Conservation (phyloP, 352 stramenopile species). For the Phytophthora kernoviae region DNA sequence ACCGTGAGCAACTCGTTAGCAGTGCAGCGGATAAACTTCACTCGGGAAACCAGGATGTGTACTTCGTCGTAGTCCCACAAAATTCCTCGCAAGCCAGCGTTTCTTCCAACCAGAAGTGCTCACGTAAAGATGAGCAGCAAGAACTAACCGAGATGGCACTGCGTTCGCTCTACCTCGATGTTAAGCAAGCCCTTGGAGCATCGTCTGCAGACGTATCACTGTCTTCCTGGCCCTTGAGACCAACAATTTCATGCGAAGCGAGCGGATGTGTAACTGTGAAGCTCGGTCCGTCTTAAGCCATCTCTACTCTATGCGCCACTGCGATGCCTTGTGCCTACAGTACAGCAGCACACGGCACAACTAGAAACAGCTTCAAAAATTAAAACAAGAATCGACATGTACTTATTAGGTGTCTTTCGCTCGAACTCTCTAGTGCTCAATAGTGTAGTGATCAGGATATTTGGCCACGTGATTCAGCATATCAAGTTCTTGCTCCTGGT, state of each 20-base stretch:
- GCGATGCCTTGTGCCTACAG: too few species aligned
- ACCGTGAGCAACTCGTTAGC: slow-evolving; percentile 43
- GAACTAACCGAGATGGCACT: slow-evolving; percentile 45
- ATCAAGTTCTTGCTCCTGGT: slow-evolving; percentile 92
- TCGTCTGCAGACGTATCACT: slow-evolving; percentile 7
- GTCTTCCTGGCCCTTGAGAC: slow-evolving; percentile 22
- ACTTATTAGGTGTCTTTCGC: slow-evolving; percentile 6
- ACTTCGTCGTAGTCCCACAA: slow-evolving; percentile 36
- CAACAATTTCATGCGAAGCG: slow-evolving; percentile 26
- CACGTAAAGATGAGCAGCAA: slow-evolving; percentile 14
- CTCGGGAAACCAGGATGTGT: slow-evolving; percentile 26
- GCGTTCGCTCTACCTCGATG: slow-evolving; percentile 53
- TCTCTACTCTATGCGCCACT: too few species aligned
- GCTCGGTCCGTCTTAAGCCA: slow-evolving; percentile 15
- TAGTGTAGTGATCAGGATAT: slow-evolving; percentile 93
- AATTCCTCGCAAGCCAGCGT: background rate
- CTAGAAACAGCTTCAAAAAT: slow-evolving; percentile 2
- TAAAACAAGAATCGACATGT: slow-evolving; percentile 13
- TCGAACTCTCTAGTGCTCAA: slow-evolving; percentile 23
- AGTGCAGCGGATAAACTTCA: slow-evolving; percentile 30
- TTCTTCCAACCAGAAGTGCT: background rate
- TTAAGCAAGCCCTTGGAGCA: slow-evolving; percentile 34
- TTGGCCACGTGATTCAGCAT: slow-evolving; percentile 92
- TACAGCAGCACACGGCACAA: too few species aligned
- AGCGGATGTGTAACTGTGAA: slow-evolving; percentile 35